Conservation (phyloP, 2,329 filamentous ascomycete species). For the Decorospora gaudefroyi region DNA sequence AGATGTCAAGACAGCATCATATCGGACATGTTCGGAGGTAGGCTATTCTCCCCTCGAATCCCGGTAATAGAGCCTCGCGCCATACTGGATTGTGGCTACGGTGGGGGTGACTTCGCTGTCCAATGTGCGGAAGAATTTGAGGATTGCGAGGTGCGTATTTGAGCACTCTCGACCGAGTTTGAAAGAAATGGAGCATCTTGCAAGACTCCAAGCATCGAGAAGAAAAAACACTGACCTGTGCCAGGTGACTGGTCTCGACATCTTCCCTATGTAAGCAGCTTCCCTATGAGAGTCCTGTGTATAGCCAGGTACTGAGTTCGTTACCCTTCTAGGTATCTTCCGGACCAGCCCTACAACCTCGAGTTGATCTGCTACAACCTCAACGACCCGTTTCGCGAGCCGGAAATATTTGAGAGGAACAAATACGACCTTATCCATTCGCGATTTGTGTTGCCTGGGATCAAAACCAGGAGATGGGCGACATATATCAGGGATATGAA, state of each 20-base stretch:
- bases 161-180: not conserved
- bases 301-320: not conserved
- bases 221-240: conserved; percentile 17
- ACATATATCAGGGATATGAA: conserved; percentile 77
- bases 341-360: conserved; percentile 48
- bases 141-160: conserved; percentile 43
- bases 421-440: conserved; percentile 86
- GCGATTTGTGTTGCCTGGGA: conserved; percentile 70
- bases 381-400: conserved; percentile 47
- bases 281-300: not conserved
- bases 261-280: conserved; percentile 36
- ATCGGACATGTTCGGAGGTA: conserved; percentile 35
- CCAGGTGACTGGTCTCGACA: conserved; percentile 48
- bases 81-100: conserved; percentile 50
- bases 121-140: conserved; percentile 46
- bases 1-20: conserved; percentile 43
- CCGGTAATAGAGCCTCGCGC: conserved; percentile 32
- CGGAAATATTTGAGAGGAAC: conserved; percentile 62
- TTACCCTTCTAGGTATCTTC: conserved; percentile 20
- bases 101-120: conserved; percentile 46
- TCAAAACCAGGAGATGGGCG: conserved; percentile 72
- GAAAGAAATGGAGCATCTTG: not conserved
- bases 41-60: conserved; percentile 39
- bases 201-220: not conserved
- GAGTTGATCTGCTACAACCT: conserved; percentile 44